Conservation (phyloP, 2,329 filamentous ascomycete genomes). For the Nemania bipapillata region DNA sequence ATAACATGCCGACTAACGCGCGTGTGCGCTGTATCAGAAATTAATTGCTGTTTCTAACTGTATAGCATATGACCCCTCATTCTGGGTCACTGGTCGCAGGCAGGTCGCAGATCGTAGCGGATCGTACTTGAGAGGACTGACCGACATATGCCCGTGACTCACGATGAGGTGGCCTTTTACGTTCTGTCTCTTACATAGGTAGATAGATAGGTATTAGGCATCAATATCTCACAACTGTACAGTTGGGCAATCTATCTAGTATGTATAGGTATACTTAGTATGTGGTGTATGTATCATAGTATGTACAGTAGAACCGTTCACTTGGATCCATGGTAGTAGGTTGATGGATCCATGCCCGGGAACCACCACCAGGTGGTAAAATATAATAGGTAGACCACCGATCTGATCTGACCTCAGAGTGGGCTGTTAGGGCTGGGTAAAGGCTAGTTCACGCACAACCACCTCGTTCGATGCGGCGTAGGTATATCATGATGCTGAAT, state of each 20-base stretch:
- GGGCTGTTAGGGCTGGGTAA: slow-evolving; percentile 37
- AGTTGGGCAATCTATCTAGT: neutral
- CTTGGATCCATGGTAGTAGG: slow-evolving; percentile 3
- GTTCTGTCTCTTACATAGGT: neutral
- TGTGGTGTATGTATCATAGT: too few relatives aligned
- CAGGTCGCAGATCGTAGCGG: slow-evolving; percentile 23
- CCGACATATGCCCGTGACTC: slow-evolving; percentile 34
- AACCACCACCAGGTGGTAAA: slow-evolving; percentile 6
- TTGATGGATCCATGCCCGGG: neutral
- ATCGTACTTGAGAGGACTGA: slow-evolving; percentile 2
- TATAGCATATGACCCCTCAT: slow-evolving; percentile 16
- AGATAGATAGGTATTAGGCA: slow-evolving; percentile 22
- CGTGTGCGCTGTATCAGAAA: neutral
- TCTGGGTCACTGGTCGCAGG: slow-evolving; percentile 17
- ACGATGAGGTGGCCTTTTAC: slow-evolving; percentile 33
- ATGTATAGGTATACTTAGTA: neutral
- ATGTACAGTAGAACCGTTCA: slow-evolving; percentile 2
- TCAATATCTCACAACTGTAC: slow-evolving; percentile 14
- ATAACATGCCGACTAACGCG: slow-evolving; percentile 1
- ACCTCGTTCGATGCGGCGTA: slow-evolving; percentile 7
- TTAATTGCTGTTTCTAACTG: slow-evolving; percentile 11
- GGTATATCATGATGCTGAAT: slow-evolving; percentile 3
- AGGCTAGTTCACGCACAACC: slow-evolving; percentile 23
- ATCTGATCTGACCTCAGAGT: slow-evolving; percentile 12
- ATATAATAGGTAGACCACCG: slow-evolving; percentile 13